phyloP scores from a whole-genome alignment of 768 basidiomycete genomes.

The Dentipellis fragilis region DNA sequence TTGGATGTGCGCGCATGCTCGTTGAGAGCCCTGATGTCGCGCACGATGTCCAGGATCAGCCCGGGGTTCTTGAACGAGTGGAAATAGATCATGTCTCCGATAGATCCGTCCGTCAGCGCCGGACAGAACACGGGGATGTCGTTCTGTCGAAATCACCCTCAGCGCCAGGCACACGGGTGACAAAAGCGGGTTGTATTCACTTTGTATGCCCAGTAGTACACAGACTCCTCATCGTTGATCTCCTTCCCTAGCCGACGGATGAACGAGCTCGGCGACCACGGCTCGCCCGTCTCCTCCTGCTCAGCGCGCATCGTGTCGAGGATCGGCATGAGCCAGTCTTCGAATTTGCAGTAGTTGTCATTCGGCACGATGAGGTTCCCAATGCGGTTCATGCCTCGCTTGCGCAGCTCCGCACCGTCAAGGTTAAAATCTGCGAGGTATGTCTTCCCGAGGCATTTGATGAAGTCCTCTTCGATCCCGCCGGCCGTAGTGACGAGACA shows the following conservation, averaged over 20 bases:
- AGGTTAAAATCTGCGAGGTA: constrained; percentile 91
- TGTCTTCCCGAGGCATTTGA: constrained; percentile 96
- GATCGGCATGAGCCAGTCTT: constrained; percentile 97
- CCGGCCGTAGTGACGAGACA: constrained; percentile 95
- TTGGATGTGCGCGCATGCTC: constrained; percentile 78
- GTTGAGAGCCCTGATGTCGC: constrained; percentile 87
- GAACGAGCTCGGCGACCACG: constrained; percentile 93
- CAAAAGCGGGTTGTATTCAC: constrained; percentile 37
- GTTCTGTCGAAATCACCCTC: constrained; percentile 51
- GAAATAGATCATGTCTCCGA: constrained; percentile 99
- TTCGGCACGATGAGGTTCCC: constrained; percentile 96
- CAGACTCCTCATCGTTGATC: constrained; percentile 93
- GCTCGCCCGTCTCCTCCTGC: constrained; percentile 55
- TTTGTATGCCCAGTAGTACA: constrained; percentile 99
- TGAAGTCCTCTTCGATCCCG: constrained; percentile 97
- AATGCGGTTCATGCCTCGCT: constrained; percentile 90
- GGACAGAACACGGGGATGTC: constrained; percentile 98
- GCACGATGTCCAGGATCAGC: constrained; percentile 85
- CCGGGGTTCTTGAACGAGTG: constrained; percentile 88
- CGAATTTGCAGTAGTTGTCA: constrained; percentile 98
- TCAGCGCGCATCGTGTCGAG: constrained; percentile 85
- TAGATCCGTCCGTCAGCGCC: constrained; percentile 92
- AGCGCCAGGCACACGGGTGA: constrained; percentile 8
- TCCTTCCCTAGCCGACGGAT: constrained; percentile 93
- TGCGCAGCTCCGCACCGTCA: constrained; percentile 80